Percentiles rank a stretch among this genome's conserved stretches.
Evolutionary conservation across 164 flowering plant species (phyloP).

Genomic region (Magnolia officinalis): DNA sequence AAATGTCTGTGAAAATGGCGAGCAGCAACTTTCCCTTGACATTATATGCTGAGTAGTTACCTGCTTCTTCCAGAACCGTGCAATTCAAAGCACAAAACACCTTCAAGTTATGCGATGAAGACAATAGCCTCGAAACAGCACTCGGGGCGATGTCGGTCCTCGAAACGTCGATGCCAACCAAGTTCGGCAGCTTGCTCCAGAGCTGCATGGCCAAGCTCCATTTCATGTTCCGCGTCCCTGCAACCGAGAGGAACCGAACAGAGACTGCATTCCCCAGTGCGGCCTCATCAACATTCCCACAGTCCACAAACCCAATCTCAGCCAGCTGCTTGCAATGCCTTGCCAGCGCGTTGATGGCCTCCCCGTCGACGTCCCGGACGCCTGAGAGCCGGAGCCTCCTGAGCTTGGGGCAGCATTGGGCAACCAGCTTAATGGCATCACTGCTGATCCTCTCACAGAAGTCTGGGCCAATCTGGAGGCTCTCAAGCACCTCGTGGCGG

Average conservation of each 20-base stretch:
- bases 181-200: constrained; percentile 73
- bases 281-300: constrained; percentile 56
- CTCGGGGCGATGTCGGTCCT: constrained; percentile 65
- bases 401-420: constrained; percentile 74
- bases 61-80: constrained; percentile 61
- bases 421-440: constrained; percentile 76
- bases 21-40: constrained; percentile 64
- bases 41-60: constrained; percentile 31
- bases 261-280: constrained; percentile 67
- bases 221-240: constrained; percentile 70
- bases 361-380: constrained; percentile 62
- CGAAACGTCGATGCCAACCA: constrained; percentile 81
- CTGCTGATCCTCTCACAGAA: constrained; percentile 78
- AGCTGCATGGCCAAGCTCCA: constrained; percentile 57
- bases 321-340: constrained; percentile 61
- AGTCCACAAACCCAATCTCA: constrained; percentile 86
- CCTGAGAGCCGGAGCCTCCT: constrained; percentile 84
- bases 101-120: constrained; percentile 62
- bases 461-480: constrained; percentile 92
- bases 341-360: constrained; percentile 72
- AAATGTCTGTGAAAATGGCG: constrained; percentile 57
- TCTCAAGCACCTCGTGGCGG: constrained; percentile 76
- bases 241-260: constrained; percentile 72
- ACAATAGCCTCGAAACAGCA: constrained; percentile 55
- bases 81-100: constrained; percentile 86